Evolutionary conservation across 495 filamentous ascomycete genomes (phyloP), one percentile per base, ranked within the genome.

Genomic region (Penicillium maclennaniae): DNA sequence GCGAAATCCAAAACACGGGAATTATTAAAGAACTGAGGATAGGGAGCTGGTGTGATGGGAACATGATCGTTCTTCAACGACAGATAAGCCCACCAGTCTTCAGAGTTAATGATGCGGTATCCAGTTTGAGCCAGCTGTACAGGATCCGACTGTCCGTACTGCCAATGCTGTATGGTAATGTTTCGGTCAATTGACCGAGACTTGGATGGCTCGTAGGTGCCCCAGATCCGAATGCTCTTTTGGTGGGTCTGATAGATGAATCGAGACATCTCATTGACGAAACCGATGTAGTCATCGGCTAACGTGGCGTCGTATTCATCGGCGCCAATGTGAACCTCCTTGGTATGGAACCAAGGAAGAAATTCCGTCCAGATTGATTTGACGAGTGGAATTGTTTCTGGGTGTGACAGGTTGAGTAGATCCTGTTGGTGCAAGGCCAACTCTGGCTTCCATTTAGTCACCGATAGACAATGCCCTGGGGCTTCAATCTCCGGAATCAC

Each of bases 41-140:
- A 83, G 2, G 76, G 72, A 0, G 76, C 78, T n/a, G 79, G 79
- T 6, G 65, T 46, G 44, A 81, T 79, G 1, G 79, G 77, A 14
- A 64, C 74, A 53, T 83, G 79, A 46, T 80, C 69, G 44, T 79
- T 82, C 49, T 82, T 82, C 44, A 83, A 46, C 10, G 72, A 72
- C 57, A 81, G 76, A 51, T 83, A 83, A 0, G 72, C 77, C 79
- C 79, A 83, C 74, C 74, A 76, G 50, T 83, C 79, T 27, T 83
- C 72, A 1, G 77, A 79, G 49, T 83, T 83, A 53, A 83, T 69
- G 37, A 78, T 34, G 6, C 68, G 51, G 50, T 80, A 80, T 6
- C 72, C 75, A 2, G 66, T 53, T 0, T 53, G 52, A 14, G 70
- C 67, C 0, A 82, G 63, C 8, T 48, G 49, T 7, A 79, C 63